Evolutionary conservation across 345 rosid genomes (phyloP), one percentile per base, ranked within the genome.

Genomic region (Lepidium didymum): DNA sequence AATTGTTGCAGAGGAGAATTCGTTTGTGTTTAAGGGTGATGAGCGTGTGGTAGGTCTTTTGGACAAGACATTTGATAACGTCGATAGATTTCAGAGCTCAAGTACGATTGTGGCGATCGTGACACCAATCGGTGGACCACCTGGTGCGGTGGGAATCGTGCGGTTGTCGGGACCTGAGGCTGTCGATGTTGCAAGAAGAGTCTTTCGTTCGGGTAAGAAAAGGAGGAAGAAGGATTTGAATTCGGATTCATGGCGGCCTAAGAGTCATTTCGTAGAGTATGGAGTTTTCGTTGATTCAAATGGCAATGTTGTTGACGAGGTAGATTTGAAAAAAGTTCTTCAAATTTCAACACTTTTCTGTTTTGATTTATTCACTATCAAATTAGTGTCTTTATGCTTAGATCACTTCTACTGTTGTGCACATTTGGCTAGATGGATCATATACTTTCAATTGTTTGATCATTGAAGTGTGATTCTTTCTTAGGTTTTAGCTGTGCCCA

Each of bases 401-500:
- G 40, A 50, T 21, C 54, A 10, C 9, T 10, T 25, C 10, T 67
- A 16, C 27, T 50, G 2, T 5, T 33, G 1, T 33, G 3, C 40
- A 15, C 9, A 1, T 56, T 63, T 34, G 25, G 18, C 51, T 64
- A 8, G 66, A 42, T 58, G 27, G 34, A 13, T 50, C 40, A 6
- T 9, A 9, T 10, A 33, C 4, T 34, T 41, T 41, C 15, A 15
- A 38, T 23, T 55, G 61, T 43, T 40, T 65, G 60, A 51, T 60
- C 1, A 15, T 62, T 62, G 5, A 49, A 36, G 29, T 55, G 56
- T 49, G 27, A 5, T 7, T 67, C 37, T 3, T 18, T 35, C 25
- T 74, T 74, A 92, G 98, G 98, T 88, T 62, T 80, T 92, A 73
- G 96, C 83, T 23, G 80, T 92, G 61, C 93, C 98, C 1, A 92